These are phyloP conservation scores for Prunus yedoensis DNA, from an alignment of 331 rosid genomes.

Conservation along the genomic window DNA sequence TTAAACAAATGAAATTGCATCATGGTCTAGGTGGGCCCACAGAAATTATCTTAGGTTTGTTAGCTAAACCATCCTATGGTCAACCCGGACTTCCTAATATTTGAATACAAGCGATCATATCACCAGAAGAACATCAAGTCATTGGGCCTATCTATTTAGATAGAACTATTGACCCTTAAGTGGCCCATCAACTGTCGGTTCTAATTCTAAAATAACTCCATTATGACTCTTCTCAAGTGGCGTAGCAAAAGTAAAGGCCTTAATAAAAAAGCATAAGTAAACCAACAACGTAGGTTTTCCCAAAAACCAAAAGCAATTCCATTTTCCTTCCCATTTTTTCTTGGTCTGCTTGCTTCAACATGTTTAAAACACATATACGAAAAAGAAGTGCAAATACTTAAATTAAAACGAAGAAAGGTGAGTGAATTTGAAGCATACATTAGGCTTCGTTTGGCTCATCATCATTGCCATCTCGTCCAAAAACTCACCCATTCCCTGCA, in stretches of 20 bases:
- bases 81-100: neutral
- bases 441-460: slow-evolving; percentile 81
- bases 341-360: neutral
- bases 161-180: neutral
- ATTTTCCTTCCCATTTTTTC: slow-evolving; percentile 3
- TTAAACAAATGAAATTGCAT: neutral
- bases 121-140: neutral
- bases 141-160: neutral
- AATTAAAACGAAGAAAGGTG: neutral
- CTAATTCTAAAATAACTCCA: neutral
- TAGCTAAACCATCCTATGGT: neutral
- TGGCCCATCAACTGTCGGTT: slow-evolving; percentile 6
- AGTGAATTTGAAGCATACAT: slow-evolving; percentile 38
- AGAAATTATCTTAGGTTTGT: neutral
- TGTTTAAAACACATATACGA: neutral
- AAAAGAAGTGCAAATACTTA: neutral
- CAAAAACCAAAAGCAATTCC: slow-evolving; percentile 17
- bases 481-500: slow-evolving; percentile 95
- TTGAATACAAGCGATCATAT: neutral
- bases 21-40: neutral
- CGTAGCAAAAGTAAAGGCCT: neutral
- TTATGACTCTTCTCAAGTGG: neutral
- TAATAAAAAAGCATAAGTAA: neutral
- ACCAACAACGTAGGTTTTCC: slow-evolving; percentile 34
- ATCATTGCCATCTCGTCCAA: slow-evolving; percentile 83